Base-by-base conservation (phyloP, 2,329 filamentous ascomycete species). In the Cladophialophora exuberans region DNA sequence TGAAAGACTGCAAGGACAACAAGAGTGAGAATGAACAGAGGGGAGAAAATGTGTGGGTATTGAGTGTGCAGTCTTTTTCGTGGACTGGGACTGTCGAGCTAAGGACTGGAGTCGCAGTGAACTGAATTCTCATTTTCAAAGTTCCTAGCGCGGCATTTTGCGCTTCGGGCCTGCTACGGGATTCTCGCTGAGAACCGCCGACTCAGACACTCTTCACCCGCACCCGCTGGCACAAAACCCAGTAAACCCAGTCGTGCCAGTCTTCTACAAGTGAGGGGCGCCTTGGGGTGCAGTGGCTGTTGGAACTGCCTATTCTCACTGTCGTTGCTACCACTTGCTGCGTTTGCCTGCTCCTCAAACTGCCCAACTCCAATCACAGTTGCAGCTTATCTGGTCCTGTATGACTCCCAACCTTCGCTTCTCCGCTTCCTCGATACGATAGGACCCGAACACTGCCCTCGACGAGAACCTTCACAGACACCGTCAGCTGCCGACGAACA, bases 91-190 rank as follows among this genome's bases (percentile, higher is more conserved):
- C 42, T 30, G 36, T 49, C 45, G 45, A 50, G 45, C 44, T 44
- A 42, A 42, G 52, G 30, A 47, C 25, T 55, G 45, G 31, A 39
- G 30, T 44, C 43, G 28, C 20, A 51, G 52, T 47, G 36, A 42
- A 39, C 50, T 56, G 56, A 59, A 59, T 59, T 59, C 51, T 48
- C 26, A 54, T 50, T 56, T 47, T 56, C n/a, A n/a, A n/a, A n/a
- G n/a, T n/a, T n/a, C 51, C 56, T 59, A 59, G 56, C 56, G 56
- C 56, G 56, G 52, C 56, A 59, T 59, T 59, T 47, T 48, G 44
- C 36, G 46, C 25, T 26, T 48, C 46, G 28, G 44, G 20, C 31
- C 44, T 35, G 44, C 36, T 28, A 47, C 44, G 44, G 44, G n/a
- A n/a, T n/a, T n/a, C n/a, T n/a, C n/a, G n/a, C n/a, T n/a, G n/a